Percentiles rank a stretch among this genome's conserved stretches.
phyloP scores from a whole-genome alignment of 768 basidiomycete genomes.

The Rhizopogon salebrosus region DNA sequence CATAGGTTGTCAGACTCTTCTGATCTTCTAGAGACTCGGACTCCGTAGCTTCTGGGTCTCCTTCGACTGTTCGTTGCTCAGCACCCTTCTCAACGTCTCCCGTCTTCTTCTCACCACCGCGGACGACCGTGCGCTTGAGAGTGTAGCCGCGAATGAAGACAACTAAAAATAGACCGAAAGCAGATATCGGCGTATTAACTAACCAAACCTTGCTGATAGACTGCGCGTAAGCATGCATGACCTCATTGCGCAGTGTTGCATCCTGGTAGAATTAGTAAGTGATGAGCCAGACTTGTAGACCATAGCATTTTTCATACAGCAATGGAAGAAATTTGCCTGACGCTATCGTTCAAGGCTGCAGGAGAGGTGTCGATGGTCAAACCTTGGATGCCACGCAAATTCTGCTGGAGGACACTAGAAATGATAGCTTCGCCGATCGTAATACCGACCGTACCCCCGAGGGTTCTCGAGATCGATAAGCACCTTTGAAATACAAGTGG shows the following conservation, averaged over 20 bases:
- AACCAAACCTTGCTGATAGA: slow-evolving; percentile 36
- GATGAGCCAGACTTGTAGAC: neutral
- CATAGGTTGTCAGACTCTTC: neutral
- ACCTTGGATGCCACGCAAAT: slow-evolving; percentile 12
- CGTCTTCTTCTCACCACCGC: slow-evolving; percentile 3
- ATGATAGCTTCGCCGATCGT: slow-evolving; percentile 70
- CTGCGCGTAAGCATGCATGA: slow-evolving; percentile 33
- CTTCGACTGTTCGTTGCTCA: neutral
- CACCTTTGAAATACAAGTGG: neutral
- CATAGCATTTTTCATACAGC: slow-evolving; percentile 9
- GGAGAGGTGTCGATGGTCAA: slow-evolving; percentile 35
- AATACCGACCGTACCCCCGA: slow-evolving; percentile 74
- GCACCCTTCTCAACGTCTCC: slow-evolving; percentile 28
- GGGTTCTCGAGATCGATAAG: slow-evolving; percentile 36
- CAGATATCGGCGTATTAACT: slow-evolving; percentile 28
- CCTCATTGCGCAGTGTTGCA: slow-evolving; percentile 20
- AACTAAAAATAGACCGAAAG: slow-evolving; percentile 25
- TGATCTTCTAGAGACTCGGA: neutral
- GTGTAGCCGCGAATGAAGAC: slow-evolving; percentile 33
- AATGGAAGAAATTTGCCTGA: slow-evolving; percentile 36
- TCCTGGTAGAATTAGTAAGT: slow-evolving; percentile 18
- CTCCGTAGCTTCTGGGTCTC: neutral
- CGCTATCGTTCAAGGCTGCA: slow-evolving; percentile 40
- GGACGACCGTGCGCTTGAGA: slow-evolving; percentile 23
- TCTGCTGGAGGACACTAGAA: slow-evolving; percentile 39